Conservation (phyloP, 106 monocot species). For the Dendrobium officinale region DNA sequence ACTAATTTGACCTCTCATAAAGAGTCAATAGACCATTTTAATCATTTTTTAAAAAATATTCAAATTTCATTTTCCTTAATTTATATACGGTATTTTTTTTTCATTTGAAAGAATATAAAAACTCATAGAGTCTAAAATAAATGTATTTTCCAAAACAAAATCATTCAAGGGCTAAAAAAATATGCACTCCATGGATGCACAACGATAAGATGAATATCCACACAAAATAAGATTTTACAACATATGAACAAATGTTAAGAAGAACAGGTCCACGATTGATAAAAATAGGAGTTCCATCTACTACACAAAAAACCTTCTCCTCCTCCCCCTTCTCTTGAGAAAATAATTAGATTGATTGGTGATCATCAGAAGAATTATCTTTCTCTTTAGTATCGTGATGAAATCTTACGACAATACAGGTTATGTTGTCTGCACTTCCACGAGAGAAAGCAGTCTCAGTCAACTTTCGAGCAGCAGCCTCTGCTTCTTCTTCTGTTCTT, state of each 20-base stretch:
- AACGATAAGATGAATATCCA: neutral
- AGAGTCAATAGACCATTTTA: no score
- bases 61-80: no score
- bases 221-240: neutral
- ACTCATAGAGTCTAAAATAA: no score
- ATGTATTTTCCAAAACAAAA: neutral
- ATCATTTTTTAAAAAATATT: no score
- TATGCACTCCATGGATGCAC: neutral
- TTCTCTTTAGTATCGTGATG: conserved; percentile 40
- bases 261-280: no score
- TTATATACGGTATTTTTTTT: no score
- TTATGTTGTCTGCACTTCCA: conserved; percentile 82
- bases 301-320: no score
- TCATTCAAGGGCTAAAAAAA: neutral
- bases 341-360: neutral
- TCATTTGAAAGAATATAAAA: no score
- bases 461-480: conserved; percentile 62
- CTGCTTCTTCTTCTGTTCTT: conserved; percentile 56
- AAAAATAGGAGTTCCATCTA: no score
- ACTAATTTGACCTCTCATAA: no score
- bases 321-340: neutral
- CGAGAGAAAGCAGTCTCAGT: conserved; percentile 64
- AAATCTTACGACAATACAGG: conserved; percentile 86
- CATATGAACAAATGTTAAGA: no score
- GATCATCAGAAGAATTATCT: conserved; percentile 1